Evolutionary conservation across 2,329 filamentous ascomycete genomes (phyloP), one percentile per base, ranked within the genome.

Genomic region (Xylaria sp.): DNA sequence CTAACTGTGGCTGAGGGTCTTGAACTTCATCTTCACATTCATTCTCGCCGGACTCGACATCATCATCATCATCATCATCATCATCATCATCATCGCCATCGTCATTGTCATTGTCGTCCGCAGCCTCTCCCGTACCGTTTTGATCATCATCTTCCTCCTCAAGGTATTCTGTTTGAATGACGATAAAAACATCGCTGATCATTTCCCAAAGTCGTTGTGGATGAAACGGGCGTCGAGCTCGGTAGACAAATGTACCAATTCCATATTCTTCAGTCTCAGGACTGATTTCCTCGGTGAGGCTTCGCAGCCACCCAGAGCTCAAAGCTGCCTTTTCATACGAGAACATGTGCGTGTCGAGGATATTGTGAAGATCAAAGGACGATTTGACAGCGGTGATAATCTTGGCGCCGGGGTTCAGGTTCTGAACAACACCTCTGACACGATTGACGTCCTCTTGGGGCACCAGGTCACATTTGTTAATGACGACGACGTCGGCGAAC

Each of bases 241-340:
- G 82, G 76, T 93, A 93, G 13, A 93, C 88, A 72, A 92, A 92
- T 75, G 88, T 93, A 42, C 88, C 86, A 12, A 93, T 90, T 8
- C 89, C 90, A 75, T 92, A 92, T 82, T 92, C 91, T 63, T 92
- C 84, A 0, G 90, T 92, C 79, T 93, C 91, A 0, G 91, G 91
- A 75, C 88, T 92, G 0, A 87, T 90, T 88, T 92, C 90, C 69
- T 88, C 89, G 64, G 92, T 89, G 37, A 93, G 79, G 72, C 90
- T 91, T 70, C 89, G 87, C 50, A 93, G 80, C 91, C 91, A 93
- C 0, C 91, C 91, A 16, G 89, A 87, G 0, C 90, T 88, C 0
- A 87, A 84, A 63, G 90, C 86, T 0, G 91, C 90, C 35, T 86
- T 85, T 44, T 90, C 84, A 40, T 92, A 87, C 70, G 88, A 85